Evolutionary conservation across 768 basidiomycete genomes (phyloP).

Genomic region (Auricularia heimuer): DNA sequence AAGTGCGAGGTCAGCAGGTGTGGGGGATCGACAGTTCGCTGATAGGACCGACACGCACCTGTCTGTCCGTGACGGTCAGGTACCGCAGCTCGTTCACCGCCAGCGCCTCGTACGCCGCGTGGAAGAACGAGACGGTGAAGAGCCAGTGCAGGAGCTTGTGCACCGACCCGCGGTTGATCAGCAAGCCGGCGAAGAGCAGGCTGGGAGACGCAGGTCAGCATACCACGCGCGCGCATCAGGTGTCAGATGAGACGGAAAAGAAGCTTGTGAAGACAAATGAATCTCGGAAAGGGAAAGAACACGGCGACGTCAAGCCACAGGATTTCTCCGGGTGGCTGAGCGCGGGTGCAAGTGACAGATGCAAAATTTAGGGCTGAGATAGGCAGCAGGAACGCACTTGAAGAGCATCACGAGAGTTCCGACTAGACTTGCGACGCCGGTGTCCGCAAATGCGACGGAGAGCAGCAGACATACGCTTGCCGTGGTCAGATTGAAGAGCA

Average conservation of each 20-base stretch:
- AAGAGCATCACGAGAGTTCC: constrained; percentile 96
- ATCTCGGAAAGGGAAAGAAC: background rate
- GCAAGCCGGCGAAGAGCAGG: constrained; percentile 86
- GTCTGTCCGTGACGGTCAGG: constrained; percentile 82
- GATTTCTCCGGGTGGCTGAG: background rate
- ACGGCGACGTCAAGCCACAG: background rate
- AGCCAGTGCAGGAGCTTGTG: constrained; percentile 68
- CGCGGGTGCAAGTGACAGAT: background rate
- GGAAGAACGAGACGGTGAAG: constrained; percentile 92
- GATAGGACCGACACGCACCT: constrained; percentile 37
- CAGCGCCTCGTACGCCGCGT: constrained; percentile 94
- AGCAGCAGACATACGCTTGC: constrained; percentile 86
- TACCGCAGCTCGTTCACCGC: constrained; percentile 97
- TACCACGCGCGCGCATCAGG: constrained; percentile 1
- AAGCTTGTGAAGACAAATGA: background rate
- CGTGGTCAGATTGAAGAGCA: constrained; percentile 89
- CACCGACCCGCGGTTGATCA: constrained; percentile 89
- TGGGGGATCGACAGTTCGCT: background rate
- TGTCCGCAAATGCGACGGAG: constrained; percentile 79
- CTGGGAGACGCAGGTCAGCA: constrained; percentile 30
- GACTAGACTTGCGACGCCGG: constrained; percentile 84
- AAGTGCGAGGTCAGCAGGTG: constrained; percentile 3
- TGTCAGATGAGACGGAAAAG: background rate
- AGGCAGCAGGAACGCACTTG: constrained; percentile 55
- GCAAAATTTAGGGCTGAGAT: background rate